phyloP scores from a whole-genome alignment of 2,329 filamentous ascomycete genomes.

The Fusarium coicis region DNA sequence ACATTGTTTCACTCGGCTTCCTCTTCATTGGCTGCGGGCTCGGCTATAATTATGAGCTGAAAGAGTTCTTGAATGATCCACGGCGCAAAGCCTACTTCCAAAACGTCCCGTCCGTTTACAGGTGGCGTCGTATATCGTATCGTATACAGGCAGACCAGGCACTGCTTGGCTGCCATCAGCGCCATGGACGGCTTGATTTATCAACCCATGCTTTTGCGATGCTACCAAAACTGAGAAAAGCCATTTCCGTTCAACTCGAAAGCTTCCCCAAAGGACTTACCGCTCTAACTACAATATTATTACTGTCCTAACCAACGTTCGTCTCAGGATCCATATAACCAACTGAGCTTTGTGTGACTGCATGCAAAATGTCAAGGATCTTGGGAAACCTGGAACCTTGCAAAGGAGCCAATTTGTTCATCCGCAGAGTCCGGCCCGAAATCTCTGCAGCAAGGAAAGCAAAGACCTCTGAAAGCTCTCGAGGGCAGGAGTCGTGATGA shows the following conservation, averaged over 20 bases:
- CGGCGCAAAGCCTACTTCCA: slow-evolving; percentile 51
- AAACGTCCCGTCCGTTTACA: background rate
- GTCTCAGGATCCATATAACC: background rate
- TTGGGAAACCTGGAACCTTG: slow-evolving; percentile 53
- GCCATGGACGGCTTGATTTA: slow-evolving; percentile 44
- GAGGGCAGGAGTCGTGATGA: slow-evolving; percentile 59
- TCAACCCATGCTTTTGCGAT: slow-evolving; percentile 64
- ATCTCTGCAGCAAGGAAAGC: slow-evolving; percentile 66
- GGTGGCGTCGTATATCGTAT: slow-evolving; percentile 6
- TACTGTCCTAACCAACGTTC: background rate
- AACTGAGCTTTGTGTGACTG: background rate
- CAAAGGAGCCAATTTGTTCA: slow-evolving; percentile 62
- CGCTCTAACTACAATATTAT: background rate
- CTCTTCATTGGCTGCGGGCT: background rate
- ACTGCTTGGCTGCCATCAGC: background rate
- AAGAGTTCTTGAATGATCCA: slow-evolving; percentile 54
- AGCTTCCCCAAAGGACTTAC: background rate
- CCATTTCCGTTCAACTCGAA: background rate
- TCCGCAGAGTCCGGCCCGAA: slow-evolving; percentile 63
- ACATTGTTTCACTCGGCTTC: background rate
- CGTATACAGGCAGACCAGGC: background rate
- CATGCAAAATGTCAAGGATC: slow-evolving; percentile 38
- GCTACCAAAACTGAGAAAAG: slow-evolving; percentile 70
- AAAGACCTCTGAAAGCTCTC: slow-evolving; percentile 64
- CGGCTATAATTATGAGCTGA: background rate